These are phyloP conservation scores for Acidomyces sp. DNA, from an alignment of 495 filamentous ascomycete species.

Conservation along the genomic window DNA sequence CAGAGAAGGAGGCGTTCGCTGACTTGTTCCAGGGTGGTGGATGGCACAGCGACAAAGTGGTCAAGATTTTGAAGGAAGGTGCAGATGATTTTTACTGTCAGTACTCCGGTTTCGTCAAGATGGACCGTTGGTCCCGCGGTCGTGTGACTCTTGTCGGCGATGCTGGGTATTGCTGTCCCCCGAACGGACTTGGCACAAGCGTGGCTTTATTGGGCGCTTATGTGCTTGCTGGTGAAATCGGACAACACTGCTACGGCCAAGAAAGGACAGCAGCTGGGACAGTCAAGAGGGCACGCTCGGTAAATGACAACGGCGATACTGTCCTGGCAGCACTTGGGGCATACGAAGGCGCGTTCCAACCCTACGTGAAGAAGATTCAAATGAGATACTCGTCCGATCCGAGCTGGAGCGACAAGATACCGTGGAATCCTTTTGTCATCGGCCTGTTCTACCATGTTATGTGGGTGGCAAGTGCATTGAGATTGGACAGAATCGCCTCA, in stretches of 20 bases:
- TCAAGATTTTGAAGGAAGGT: conserved; percentile 5
- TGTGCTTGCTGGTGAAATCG: conserved; percentile 21
- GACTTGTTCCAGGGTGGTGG: not conserved
- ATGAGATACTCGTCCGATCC: not conserved
- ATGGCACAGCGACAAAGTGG: not conserved
- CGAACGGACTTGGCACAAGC: conserved; percentile 22
- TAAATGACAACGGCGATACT: not conserved
- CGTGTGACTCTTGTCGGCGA: conserved; percentile 22
- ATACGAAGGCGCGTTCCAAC: not conserved
- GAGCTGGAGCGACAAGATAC: not conserved
- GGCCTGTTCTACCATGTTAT: not conserved
- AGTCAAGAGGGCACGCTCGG: not conserved
- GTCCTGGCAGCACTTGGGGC: not conserved
- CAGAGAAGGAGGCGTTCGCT: conserved; percentile 1
- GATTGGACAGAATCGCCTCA: too few relatives aligned
- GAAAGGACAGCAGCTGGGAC: not conserved
- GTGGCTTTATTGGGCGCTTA: conserved; percentile 19
- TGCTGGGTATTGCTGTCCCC: conserved; percentile 15
- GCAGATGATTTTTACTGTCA: conserved; percentile 13
- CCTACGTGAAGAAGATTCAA: not conserved
- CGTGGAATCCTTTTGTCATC: not conserved
- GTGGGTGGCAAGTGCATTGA: not conserved
- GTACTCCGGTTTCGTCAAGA: conserved; percentile 12
- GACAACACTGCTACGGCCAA: not conserved
- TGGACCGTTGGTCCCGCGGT: conserved; percentile 14